phyloP scores from a whole-genome alignment of 805 yeast species.

The Wickerhamiella siamensis region DNA sequence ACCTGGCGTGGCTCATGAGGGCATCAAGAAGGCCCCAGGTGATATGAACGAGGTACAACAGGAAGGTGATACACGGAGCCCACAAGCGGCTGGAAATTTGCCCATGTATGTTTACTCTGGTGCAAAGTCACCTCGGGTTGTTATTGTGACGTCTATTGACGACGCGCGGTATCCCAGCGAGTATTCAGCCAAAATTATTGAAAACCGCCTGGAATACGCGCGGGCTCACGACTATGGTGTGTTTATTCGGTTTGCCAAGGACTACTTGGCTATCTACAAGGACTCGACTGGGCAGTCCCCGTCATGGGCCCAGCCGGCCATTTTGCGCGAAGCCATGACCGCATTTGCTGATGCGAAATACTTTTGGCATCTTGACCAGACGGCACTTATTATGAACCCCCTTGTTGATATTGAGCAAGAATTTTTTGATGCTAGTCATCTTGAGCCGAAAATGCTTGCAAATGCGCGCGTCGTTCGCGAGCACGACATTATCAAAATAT shows the following conservation, averaged over 20 bases:
- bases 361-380: constrained; percentile 71
- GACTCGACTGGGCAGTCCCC: constrained; percentile 14
- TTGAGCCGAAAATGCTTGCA: constrained; percentile 48
- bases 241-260: constrained; percentile 74
- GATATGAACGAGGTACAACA: constrained; percentile 16
- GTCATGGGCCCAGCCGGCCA: constrained; percentile 49
- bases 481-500: constrained; percentile 34
- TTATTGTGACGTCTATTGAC: constrained; percentile 73
- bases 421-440: constrained; percentile 42
- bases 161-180: constrained; percentile 51
- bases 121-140: constrained; percentile 26
- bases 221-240: constrained; percentile 67
- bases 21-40: constrained; percentile 24
- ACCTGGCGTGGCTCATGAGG: constrained; percentile 12
- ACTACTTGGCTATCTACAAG: constrained; percentile 32
- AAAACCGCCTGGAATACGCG: constrained; percentile 82
- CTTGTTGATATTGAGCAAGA: constrained; percentile 45
- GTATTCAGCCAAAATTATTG: constrained; percentile 54
- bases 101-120: constrained; percentile 15
- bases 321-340: constrained; percentile 76
- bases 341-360: constrained; percentile 86
- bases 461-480: constrained; percentile 53
- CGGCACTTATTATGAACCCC: constrained; percentile 61
- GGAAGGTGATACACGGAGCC: constrained; percentile 4
- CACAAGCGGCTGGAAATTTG: constrained; percentile 3